Base-by-base conservation (phyloP, 2,329 filamentous ascomycete genomes). In the Xylariaceae sp. region DNA sequence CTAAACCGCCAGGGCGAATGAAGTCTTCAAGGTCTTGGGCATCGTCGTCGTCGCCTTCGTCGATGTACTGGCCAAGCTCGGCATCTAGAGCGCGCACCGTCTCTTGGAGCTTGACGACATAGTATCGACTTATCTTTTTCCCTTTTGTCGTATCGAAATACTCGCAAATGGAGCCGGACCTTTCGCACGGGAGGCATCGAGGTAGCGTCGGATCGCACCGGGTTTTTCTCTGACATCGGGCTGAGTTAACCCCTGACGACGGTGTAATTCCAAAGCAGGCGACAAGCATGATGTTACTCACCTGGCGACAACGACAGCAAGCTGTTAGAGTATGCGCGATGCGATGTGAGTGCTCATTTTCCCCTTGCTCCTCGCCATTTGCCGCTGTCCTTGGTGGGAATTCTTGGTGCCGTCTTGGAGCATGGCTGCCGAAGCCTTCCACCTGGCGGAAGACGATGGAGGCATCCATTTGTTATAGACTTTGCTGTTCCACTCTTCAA, bases 181-280 rank as follows among this genome's bases (percentile, higher is more conserved):
- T 86, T 76, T 97, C 92, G 78, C 95, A 99, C 19, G 94, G 93
- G 16, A 91, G 84, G 75, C 95, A 99, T 70, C 90, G 89, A 36
- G 95, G 95, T 19, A 99, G 84, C 12, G 90, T 91, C 3, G 95
- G 91, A 76, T 98, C 95, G 79, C 95, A 99, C 80, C 92, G 84
- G 33, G 94, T 98, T 81, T 99, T 99, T 69, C 94, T 88, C 93
- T 96, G 11, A 52, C 4, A 19, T 9, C 9, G 6, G 33, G 16
- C 16, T 12, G 6, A 21, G 55, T 55, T 29, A 56, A 9, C 44
- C 17, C 28, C 45, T 48, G 31, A 34, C 34, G 16, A 34, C 34
- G n/a, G n/a, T 17, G 16, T 19, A 16, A 44, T 33, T 23, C 11
- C 16, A 21, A 40, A 12, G 34, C n/a, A 51, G 43, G 40, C 43